phyloP scores from a whole-genome alignment of 768 basidiomycete species.

The Pleurotus tuoliensis region DNA sequence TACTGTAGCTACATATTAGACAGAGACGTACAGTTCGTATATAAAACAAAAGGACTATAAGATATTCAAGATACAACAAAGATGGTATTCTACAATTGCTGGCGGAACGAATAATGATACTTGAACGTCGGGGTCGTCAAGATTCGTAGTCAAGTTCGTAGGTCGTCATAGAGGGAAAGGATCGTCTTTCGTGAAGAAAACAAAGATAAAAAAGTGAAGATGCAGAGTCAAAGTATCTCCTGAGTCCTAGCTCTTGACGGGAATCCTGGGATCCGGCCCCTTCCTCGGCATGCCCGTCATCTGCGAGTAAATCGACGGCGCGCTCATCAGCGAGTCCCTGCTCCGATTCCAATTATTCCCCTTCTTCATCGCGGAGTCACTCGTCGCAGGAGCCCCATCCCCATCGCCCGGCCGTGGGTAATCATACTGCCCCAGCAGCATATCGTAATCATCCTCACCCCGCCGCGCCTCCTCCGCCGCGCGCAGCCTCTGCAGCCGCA shows the following conservation, averaged over 20 bases:
- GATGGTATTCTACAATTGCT: too few relatives aligned
- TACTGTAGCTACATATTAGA: too few relatives aligned
- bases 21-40: too few relatives aligned
- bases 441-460: slow-evolving; percentile 44
- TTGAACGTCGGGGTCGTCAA: too few relatives aligned
- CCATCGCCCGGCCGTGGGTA: slow-evolving; percentile 29
- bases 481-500: slow-evolving; percentile 45
- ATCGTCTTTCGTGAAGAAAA: too few relatives aligned
- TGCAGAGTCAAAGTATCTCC: too few relatives aligned
- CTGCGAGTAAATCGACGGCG: slow-evolving; percentile 55
- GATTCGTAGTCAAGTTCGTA: too few relatives aligned
- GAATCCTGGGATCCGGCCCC: slow-evolving; percentile 57
- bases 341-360: not conserved
- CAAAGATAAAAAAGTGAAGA: too few relatives aligned
- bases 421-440: slow-evolving; percentile 47
- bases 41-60: too few relatives aligned
- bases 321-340: slow-evolving; percentile 29
- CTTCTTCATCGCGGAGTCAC: not conserved
- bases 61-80: too few relatives aligned
- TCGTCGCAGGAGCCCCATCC: slow-evolving; percentile 15
- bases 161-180: too few relatives aligned
- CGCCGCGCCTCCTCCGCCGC: slow-evolving; percentile 48
- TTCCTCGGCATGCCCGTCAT: slow-evolving; percentile 53
- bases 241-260: slow-evolving; percentile 29
- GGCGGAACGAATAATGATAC: too few relatives aligned